phyloP scores from a whole-genome alignment of 768 basidiomycete genomes.

The Lactifluus pinguis region DNA sequence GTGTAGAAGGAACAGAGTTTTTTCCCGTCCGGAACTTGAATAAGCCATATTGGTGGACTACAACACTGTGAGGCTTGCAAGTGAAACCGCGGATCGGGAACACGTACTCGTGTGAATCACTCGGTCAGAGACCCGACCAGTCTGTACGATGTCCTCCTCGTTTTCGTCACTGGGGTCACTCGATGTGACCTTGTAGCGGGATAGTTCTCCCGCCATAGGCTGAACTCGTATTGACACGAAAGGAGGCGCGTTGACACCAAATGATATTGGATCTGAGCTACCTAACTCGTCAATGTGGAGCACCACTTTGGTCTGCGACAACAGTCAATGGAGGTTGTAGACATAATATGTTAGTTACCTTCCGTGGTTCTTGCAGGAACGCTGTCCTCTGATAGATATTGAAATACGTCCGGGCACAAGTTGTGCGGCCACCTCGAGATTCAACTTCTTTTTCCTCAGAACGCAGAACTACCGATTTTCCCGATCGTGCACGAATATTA shows the following conservation, averaged over 20 bases:
- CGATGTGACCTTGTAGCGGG: constrained; percentile 68
- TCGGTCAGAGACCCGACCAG: constrained; percentile 58
- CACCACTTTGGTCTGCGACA: constrained; percentile 72
- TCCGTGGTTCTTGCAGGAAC: constrained; percentile 68
- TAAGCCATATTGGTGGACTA: constrained; percentile 82
- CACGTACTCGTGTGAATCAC: constrained; percentile 75
- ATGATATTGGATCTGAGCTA: constrained; percentile 66
- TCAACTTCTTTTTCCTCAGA: constrained; percentile 74
- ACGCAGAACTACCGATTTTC: constrained; percentile 63
- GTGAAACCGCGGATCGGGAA: not conserved
- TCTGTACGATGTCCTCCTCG: constrained; percentile 80
- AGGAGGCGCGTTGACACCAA: constrained; percentile 60
- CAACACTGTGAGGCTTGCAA: constrained; percentile 8
- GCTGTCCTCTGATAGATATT: constrained; percentile 81
- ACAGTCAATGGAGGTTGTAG: not conserved
- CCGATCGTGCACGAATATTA: constrained; percentile 59
- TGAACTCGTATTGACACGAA: constrained; percentile 77
- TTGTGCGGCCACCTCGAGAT: constrained; percentile 47
- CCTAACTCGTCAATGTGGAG: constrained; percentile 77
- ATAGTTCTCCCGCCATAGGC: constrained; percentile 75
- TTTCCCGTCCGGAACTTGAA: constrained; percentile 80
- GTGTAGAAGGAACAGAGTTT: constrained; percentile 76
- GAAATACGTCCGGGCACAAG: constrained; percentile 74
- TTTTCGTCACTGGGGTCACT: constrained; percentile 63
- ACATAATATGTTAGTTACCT: constrained; percentile 40